Evolutionary conservation across 192 early-diverging fungal genomes (phyloP).

Genomic region (Coemansia reversa): DNA sequence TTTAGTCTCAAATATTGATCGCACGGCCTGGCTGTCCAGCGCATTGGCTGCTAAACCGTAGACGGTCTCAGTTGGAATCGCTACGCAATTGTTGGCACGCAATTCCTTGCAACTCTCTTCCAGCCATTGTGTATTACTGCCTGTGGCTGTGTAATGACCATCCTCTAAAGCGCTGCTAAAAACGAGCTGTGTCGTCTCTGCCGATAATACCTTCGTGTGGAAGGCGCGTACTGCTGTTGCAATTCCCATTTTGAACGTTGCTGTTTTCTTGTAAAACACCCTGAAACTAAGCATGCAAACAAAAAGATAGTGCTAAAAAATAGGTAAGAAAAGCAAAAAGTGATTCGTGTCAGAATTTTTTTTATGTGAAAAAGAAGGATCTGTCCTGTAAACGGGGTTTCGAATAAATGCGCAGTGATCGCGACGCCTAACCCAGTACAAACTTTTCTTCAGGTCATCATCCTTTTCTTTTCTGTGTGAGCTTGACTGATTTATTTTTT

Average conservation of each 20-base stretch:
- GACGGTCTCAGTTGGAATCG: conserved; percentile 97
- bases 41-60: conserved; percentile 96
- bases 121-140: conserved; percentile 31
- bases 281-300: too few relatives aligned
- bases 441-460: conserved; percentile 4
- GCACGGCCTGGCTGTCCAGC: conserved; percentile 62
- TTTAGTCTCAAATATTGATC: conserved; percentile 81
- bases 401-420: background rate
- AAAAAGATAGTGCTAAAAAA: background rate
- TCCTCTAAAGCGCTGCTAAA: conserved; percentile 31
- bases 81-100: conserved; percentile 63
- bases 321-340: background rate
- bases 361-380: background rate
- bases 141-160: conserved; percentile 16
- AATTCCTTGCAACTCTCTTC: conserved; percentile 60
- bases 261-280: background rate
- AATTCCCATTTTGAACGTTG: conserved; percentile 17
- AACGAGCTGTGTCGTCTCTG: conserved; percentile 9
- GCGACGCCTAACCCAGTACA: background rate
- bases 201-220: conserved; percentile 15
- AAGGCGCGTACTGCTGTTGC: conserved; percentile 13
- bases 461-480: conserved; percentile 3
- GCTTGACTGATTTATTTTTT: too few relatives aligned
- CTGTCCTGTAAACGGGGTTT: too few relatives aligned
- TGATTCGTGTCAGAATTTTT: background rate